Conservation (phyloP, 805 yeast species). For the Saccharomycopsis microspora region DNA sequence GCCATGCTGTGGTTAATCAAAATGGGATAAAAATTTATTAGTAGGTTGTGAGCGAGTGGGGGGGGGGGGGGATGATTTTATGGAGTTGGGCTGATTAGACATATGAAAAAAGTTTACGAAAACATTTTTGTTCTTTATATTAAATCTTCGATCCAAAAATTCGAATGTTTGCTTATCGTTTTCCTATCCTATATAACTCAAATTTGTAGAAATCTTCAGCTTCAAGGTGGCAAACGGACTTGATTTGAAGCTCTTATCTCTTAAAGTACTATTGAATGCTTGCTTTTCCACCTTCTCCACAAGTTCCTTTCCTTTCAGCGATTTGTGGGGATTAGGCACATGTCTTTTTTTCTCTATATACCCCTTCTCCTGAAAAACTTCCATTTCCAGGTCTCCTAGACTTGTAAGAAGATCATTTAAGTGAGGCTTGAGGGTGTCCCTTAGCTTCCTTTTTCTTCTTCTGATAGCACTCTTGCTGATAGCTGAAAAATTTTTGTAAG, state of each 20-base stretch:
- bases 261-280: slow-evolving; percentile 47
- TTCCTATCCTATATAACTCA: neutral
- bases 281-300: slow-evolving; percentile 47
- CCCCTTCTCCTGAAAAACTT: slow-evolving; percentile 7
- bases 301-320: slow-evolving; percentile 36
- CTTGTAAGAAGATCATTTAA: slow-evolving; percentile 51
- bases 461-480: slow-evolving; percentile 58
- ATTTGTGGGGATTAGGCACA: slow-evolving; percentile 41
- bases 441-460: slow-evolving; percentile 50
- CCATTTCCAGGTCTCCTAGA: slow-evolving; percentile 27
- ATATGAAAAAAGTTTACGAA: no score
- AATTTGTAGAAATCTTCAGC: slow-evolving; percentile 20
- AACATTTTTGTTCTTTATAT: no score
- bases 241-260: slow-evolving; percentile 40
- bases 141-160: no score
- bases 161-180: no score
- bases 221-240: slow-evolving; percentile 56
- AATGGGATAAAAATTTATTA: no score
- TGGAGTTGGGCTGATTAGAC: no score
- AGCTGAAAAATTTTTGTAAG: slow-evolving; percentile 26
- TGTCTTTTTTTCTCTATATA: slow-evolving; percentile 23
- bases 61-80: no score
- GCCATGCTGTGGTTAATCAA: slow-evolving; percentile 1
- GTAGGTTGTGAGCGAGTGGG: no score
- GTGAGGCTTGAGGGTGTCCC: slow-evolving; percentile 55